Conservation (phyloP, 768 basidiomycete genomes). For the Naganishia vaughanmartiniae region DNA sequence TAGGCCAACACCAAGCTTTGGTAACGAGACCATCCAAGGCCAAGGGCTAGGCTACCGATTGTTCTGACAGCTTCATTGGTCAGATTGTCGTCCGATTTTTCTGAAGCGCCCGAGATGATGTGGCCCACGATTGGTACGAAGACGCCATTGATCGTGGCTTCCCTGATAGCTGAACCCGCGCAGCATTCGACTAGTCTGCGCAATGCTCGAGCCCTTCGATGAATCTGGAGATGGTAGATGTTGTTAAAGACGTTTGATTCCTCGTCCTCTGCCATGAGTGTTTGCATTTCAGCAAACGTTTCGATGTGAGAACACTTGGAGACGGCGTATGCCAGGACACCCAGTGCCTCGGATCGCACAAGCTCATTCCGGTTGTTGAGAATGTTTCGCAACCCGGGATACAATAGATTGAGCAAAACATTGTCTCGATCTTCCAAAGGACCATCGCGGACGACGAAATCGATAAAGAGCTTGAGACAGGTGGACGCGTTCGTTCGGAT, state of each 20-base stretch:
- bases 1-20: constrained; percentile 76
- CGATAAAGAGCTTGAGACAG: constrained; percentile 73
- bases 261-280: constrained; percentile 79
- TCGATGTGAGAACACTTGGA: constrained; percentile 62
- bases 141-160: constrained; percentile 70
- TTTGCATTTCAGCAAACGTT: constrained; percentile 72
- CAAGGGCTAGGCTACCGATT: constrained; percentile 72
- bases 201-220: constrained; percentile 81
- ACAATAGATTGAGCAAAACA: constrained; percentile 65
- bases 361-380: constrained; percentile 76
- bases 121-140: constrained; percentile 84
- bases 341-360: constrained; percentile 78
- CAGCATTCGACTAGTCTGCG: constrained; percentile 77
- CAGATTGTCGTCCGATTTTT: constrained; percentile 70
- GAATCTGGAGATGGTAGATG: constrained; percentile 85
- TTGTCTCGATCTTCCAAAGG: constrained; percentile 32
- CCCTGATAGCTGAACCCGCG: constrained; percentile 64
- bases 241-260: constrained; percentile 98
- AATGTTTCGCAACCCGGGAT: constrained; percentile 75
- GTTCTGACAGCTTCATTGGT: constrained; percentile 83
- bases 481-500: constrained; percentile 77
- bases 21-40: constrained; percentile 80
- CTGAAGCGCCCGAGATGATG: constrained; percentile 64
- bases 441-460: constrained; percentile 52
- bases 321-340: constrained; percentile 73